Conservation (phyloP, 2,329 filamentous ascomycete genomes). For the Phyllosticta citrichinensis region DNA sequence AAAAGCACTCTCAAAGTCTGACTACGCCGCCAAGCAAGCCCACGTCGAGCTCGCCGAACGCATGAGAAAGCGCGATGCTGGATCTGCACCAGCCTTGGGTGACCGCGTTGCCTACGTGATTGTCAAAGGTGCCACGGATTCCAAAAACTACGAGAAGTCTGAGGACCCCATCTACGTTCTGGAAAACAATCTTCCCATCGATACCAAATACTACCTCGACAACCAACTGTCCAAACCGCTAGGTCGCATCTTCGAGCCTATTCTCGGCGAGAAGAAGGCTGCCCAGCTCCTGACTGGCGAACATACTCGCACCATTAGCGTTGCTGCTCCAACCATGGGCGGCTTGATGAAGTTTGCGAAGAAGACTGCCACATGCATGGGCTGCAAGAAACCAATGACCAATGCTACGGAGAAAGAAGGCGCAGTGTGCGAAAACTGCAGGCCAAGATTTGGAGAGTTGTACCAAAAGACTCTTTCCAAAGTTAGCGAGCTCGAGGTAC, state of each 20-base stretch:
- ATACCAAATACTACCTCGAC: conserved; percentile 97
- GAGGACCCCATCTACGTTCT: conserved; percentile 96
- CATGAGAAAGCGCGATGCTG: conserved; percentile 94
- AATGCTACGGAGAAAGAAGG: conserved; percentile 70
- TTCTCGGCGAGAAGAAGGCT: conserved; percentile 86
- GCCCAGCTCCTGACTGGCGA: conserved; percentile 78
- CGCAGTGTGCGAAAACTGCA: conserved; percentile 81
- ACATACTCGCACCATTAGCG: conserved; percentile 88
- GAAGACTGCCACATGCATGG: conserved; percentile 97
- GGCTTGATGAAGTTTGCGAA: conserved; percentile 98
- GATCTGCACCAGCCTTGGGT: conserved; percentile 82
- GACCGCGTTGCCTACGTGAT: conserved; percentile 98
- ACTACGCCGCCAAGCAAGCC: conserved; percentile 83
- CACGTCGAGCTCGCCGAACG: conserved; percentile 91
- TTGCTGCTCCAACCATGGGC: conserved; percentile 82
- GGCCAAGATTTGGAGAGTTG: conserved; percentile 76
- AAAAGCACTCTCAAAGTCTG: conserved; percentile 76
- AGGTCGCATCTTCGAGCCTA: conserved; percentile 92
- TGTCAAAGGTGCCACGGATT: conserved; percentile 77
- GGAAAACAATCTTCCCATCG: conserved; percentile 94
- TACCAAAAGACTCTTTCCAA: conserved; percentile 86
- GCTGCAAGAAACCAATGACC: conserved; percentile 91
- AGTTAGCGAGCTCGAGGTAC: conserved; percentile 83
- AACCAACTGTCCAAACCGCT: conserved; percentile 96
- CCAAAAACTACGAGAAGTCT: conserved; percentile 93